phyloP scores from a whole-genome alignment of 2,329 filamentous ascomycete genomes.

The Verticillium dahliae region DNA sequence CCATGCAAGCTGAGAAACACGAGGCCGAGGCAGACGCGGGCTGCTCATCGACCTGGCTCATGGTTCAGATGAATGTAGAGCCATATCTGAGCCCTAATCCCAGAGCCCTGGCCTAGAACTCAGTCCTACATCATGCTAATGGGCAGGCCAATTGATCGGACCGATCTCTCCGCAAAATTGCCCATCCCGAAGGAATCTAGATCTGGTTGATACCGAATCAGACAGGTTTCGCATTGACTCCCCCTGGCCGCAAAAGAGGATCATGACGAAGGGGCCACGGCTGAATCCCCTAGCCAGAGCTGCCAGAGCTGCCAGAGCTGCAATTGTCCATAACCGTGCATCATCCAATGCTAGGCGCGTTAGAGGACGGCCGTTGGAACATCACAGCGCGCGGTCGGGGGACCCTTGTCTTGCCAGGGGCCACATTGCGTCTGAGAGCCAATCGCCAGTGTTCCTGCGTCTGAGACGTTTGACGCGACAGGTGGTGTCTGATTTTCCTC shows the following conservation, averaged over 20 bases:
- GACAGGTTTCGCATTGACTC: not conserved
- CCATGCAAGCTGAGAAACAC: too few relatives aligned
- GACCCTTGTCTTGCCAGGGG: not conserved
- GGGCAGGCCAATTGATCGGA: not conserved
- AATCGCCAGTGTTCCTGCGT: not conserved
- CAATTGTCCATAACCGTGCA: too few relatives aligned
- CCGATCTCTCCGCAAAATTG: not conserved
- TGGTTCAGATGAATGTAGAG: too few relatives aligned
- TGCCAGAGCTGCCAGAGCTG: too few relatives aligned
- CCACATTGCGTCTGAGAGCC: constrained; percentile 3
- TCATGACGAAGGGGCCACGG: not conserved
- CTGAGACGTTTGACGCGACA: constrained; percentile 10
- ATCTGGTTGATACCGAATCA: not conserved
- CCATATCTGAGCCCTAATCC: too few relatives aligned
- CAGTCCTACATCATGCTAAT: not conserved
- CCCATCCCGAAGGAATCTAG: not conserved
- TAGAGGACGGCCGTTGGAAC: too few relatives aligned
- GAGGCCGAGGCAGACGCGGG: too few relatives aligned
- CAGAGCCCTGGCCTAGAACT: too few relatives aligned
- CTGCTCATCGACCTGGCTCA: too few relatives aligned
- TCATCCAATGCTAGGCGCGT: too few relatives aligned
- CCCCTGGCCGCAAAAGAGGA: not conserved
- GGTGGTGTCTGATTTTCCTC: constrained; percentile 9
- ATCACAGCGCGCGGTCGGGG: not conserved
- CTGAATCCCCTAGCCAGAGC: not conserved